Conservation (phyloP, 208 protist species). For the Acanthamoeba culbertsoni region DNA sequence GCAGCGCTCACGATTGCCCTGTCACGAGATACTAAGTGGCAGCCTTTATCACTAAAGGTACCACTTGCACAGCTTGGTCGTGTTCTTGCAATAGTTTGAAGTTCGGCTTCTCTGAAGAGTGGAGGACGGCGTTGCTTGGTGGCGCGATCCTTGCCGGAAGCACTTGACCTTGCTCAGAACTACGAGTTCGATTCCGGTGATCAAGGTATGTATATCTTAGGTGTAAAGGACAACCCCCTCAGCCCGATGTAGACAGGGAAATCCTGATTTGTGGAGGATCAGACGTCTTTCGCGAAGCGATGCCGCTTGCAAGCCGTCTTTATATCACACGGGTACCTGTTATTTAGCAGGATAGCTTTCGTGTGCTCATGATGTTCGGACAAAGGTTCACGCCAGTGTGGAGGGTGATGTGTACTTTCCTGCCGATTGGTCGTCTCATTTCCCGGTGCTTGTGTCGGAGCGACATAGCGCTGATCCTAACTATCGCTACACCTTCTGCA, state of each 20-base stretch:
- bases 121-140: neutral
- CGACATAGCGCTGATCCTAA: neutral
- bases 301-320: neutral
- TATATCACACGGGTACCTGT: neutral
- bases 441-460: neutral
- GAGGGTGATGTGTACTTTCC: slow-evolving; percentile 19
- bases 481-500: slow-evolving; percentile 18
- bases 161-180: neutral
- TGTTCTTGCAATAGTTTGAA: neutral
- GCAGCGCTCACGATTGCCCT: slow-evolving; percentile 26
- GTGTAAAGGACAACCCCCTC: neutral
- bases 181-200: neutral
- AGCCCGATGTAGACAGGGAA: neutral
- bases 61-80: neutral
- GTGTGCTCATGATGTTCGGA: neutral
- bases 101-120: neutral
- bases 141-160: neutral
- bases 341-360: neutral
- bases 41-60: neutral
- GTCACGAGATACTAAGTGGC: neutral
- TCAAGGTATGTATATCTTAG: neutral
- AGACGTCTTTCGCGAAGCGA: neutral
- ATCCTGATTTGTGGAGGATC: neutral
- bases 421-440: neutral
- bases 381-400: neutral